Evolutionary conservation across 2,329 filamentous ascomycete genomes (phyloP), one percentile per base, ranked within the genome.

Genomic region (Colletotrichum graminicola): DNA sequence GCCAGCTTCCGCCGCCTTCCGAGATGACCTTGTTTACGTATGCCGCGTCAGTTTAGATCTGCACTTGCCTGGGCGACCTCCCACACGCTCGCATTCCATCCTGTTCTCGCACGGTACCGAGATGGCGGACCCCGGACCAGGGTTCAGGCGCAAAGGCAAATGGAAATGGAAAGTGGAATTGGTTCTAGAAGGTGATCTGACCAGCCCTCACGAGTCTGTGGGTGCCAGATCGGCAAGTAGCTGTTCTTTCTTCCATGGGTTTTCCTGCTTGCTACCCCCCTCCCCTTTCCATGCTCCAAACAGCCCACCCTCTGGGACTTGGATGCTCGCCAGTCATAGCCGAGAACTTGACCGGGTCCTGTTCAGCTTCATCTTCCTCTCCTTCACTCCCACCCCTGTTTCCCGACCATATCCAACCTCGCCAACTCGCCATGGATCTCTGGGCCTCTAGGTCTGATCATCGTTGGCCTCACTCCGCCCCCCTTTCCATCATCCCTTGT

Each of bases 381-480:
- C 21, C 21, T 36, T 36, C 45, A n/a, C 43, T 36, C 18, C 34
- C 55, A 32, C 41, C 68, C 65, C 60, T 62, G 68, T 41, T 60
- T 47, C 45, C 68, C 68, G 68, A 60, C 68, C 59, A 39, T 3
- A 64, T 41, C 45, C 34, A 52, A 49, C 59, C 63, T 71, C 66
- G 59, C 59, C 64, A 68, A 67, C 68, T 56, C 49, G 29, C 54
- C 45, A 59, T 62, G 60, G 45, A 32, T 41, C 45, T 51, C 34
- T 62, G 60, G 60, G 55, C 55, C 55, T 21, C 12, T 47, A 41
- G 70, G 66, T 62, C 70, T 57, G 29, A 45, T 66, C 55, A 43
- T 64, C 61, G 70, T 71, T 61, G 66, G 66, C 70, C 70, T 71
- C 61, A 39, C 60, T 71, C 66, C 52, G 55, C 62, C 70, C 66